Base-by-base conservation (phyloP, 2,329 filamentous ascomycete species). In the Chaetothyriales sp. region DNA sequence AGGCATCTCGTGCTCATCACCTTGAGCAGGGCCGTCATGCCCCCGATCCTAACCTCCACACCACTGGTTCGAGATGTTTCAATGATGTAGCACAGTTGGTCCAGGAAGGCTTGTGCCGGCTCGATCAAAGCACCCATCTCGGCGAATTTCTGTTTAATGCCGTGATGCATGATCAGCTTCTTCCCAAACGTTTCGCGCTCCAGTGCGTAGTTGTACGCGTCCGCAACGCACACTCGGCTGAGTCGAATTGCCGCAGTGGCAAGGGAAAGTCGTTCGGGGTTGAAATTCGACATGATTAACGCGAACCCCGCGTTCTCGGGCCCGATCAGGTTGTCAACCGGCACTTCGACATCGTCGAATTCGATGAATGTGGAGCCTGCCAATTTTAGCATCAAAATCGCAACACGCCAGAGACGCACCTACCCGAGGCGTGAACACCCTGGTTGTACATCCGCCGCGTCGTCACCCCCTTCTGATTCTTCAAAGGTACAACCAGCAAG, bases 201-300 rank as follows among this genome's bases (percentile, higher is more conserved):
- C 55, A 84, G 65, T 28, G 76, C 76, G 61, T 85, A 85, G 46
- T 76, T 75, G 59, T 83, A 78, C 0, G 81, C 81, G 1, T 77
- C 65, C 13, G 71, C 67, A 1, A 84, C 69, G 2, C 79, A 81
- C 1, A 84, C 80, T 9, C 77, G 73, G 1, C 82, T 74, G 58
- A 81, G 73, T 3, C 84, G 73, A 1, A 81, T 83, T 0, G 77
- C 75, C 0, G 77, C 77, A 9, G 87, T 78, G 0, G 80, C 73
- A 56, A 89, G 84, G 13, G 74, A 74, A 7, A 88, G 70, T 0
- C 85, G 77, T 65, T 89, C 85, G 63, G 88, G 84, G 68, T 89
- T 89, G 75, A 88, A 88, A 67, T 88, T 86, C 47, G 78, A 82
- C 82, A 85, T 86, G 61, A 85, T 79, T 61, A 85, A 83, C 51